Base-by-base conservation (phyloP, 495 filamentous ascomycete genomes). In the Penicillium daleae region DNA sequence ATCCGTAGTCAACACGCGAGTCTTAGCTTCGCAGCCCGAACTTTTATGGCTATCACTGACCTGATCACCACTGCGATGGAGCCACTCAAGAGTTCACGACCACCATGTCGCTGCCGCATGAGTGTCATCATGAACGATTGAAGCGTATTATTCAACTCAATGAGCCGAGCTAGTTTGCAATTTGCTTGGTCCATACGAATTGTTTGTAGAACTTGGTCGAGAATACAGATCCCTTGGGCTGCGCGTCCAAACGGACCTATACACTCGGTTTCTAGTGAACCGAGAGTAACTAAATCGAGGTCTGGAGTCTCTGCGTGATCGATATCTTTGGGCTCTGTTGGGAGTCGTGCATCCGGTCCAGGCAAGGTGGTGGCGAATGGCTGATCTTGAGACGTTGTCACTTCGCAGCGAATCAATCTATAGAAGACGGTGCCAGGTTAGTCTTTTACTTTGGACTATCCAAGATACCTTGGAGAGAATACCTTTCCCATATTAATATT, bases 351-450 rank as follows among this genome's bases (percentile, higher is more conserved):
- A 50, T 50, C 17, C 24, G 29, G n/a, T 29, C 27, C 21, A 35
- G 57, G 57, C 44, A 59, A 50, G 12, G 57, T n/a, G 26, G 57
- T 44, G 29, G 57, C 46, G 29, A 59, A 59, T 33, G 42, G 57
- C 57, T 33, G 35, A 12, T 26, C 48, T 12, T 31, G 21, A 24
- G 31, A 1, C 29, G 39, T 35, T 10, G 39, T 31, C 39, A 57
- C 29, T 3, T 57, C 56, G 22, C 56, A 57, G 33, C 26, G 33
- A 15, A 35, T 57, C 15, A 57, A 57, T 57, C 56, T 57, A n/a
- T 17, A 24, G 32, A 27, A 22, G 19, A 48, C 4, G 15, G 17
- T 1, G 10, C 37, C 17, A 29, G n/a, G 19, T 42, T 42, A 42
- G 40, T 7, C n/a, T 42, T 19, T 9, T 21, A 12, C 21, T 6